Base-by-base conservation (phyloP, 2,329 filamentous ascomycete genomes). In the Venturia asperata region DNA sequence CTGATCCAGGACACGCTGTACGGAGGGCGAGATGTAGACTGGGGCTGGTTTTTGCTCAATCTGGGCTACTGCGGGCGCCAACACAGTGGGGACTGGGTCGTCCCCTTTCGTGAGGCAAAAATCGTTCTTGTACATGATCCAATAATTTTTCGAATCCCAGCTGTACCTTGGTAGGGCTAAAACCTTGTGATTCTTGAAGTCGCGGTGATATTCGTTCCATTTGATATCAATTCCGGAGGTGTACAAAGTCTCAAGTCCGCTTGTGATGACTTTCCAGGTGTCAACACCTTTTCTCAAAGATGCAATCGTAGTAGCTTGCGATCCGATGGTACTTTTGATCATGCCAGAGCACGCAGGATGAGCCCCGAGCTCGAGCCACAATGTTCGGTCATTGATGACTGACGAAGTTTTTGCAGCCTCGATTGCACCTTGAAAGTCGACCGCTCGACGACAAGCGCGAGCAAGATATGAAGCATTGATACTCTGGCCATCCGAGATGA, bases 361-460 rank as follows among this genome's bases (percentile, higher is more conserved):
- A 39, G 88, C 87, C 17, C 89, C 89, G 67, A 91, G 77, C 73
- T 92, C 89, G 65, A 92, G 77, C 83, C 85, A 90, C 37, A 85
- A 80, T 4, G 87, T 88, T 75, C 86, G 85, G 68, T 86, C 84
- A 68, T 87, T 81, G 58, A 89, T 83, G 19, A 82, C 74, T 67
- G 81, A 82, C 19, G 80, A 77, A 61, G 83, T 77, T 70, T 85
- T 81, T 7, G 84, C 86, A 49, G 79, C 79, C 17, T 83, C 76
- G 1, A 92, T 76, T 10, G 85, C 87, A 61, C 80, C 82, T 66
- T 82, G 78, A 75, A 91, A 88, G 74, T 90, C 82, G 69, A 91
- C 88, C 5, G 87, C 79, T 71, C 90, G 83, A 19, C 88, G 83
- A 21, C 85, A 83, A 67, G 88, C 85, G 61, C 82, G 81, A 62